Conservation (phyloP, 2,329 filamentous ascomycete genomes). For the Aspergillus udagawae region DNA sequence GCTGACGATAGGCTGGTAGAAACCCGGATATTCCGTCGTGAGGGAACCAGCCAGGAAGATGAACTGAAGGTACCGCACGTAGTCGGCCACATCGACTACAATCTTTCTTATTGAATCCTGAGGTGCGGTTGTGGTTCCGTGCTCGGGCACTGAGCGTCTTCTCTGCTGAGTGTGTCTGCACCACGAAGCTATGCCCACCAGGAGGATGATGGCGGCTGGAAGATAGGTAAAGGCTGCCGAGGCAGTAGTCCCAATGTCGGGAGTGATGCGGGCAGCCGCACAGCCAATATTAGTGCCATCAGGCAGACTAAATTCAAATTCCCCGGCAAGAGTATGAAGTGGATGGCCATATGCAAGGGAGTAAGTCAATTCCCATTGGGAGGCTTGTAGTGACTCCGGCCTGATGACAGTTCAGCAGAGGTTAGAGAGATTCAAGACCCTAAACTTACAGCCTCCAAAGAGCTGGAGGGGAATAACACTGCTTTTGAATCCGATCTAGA, state of each 20-base stretch:
- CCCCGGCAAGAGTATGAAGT: constrained; percentile 2
- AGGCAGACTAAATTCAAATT: neutral
- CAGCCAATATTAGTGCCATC: neutral
- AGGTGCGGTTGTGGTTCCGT: neutral
- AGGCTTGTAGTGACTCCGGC: neutral
- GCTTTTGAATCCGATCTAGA: neutral
- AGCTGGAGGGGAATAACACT: neutral
- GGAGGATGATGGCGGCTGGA: neutral
- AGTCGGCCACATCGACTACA: neutral
- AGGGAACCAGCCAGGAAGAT: constrained; percentile 11
- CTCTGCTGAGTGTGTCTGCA: neutral
- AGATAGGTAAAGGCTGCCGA: neutral
- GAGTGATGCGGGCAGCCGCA: constrained; percentile 2
- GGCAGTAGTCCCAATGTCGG: constrained; percentile 1
- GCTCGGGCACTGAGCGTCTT: neutral
- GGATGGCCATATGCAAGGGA: constrained; percentile 1
- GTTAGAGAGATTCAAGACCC: neutral
- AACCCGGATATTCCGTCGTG: constrained; percentile 11
- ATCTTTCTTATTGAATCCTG: neutral
- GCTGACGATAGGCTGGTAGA: constrained; percentile 8
- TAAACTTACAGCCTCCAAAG: neutral
- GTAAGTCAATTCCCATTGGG: constrained; percentile 1
- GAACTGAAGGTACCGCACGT: constrained; percentile 12
- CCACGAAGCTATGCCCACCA: neutral
- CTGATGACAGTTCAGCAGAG: neutral